These are phyloP conservation scores for Metschnikowia gelsemii DNA, from an alignment of 805 yeast genomes.

Conservation along the genomic window DNA sequence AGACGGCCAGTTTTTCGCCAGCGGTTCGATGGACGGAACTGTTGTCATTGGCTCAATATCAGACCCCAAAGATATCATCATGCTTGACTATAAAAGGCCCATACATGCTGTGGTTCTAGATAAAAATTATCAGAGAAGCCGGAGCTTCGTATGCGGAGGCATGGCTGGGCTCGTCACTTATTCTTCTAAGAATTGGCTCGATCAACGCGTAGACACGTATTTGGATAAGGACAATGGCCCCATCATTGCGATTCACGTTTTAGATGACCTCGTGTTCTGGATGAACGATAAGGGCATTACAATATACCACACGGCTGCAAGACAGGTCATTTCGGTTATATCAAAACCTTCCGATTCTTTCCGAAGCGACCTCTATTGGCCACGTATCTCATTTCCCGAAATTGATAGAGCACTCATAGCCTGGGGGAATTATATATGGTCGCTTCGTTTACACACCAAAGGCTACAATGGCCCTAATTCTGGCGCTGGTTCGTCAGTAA, in stretches of 20 bases:
- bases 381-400: conserved; percentile 67
- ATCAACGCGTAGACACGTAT: conserved; percentile 67
- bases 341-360: conserved; percentile 55
- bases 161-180: conserved; percentile 78
- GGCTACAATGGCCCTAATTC: conserved; percentile 3
- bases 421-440: conserved; percentile 83
- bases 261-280: conserved; percentile 74
- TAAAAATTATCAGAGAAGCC: conserved; percentile 58
- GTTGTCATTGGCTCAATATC: conserved; percentile 72
- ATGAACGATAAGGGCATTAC: conserved; percentile 80
- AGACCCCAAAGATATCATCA: conserved; percentile 62
- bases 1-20: conserved; percentile 74
- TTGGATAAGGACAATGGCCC: conserved; percentile 66
- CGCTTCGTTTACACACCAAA: conserved; percentile 42
- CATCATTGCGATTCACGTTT: conserved; percentile 61
- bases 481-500: conserved; percentile 25
- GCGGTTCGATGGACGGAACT: conserved; percentile 93
- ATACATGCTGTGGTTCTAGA: conserved; percentile 84
- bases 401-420: conserved; percentile 68
- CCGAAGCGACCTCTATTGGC: conserved; percentile 81
- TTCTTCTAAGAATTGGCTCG: conserved; percentile 84
- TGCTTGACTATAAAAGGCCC: conserved; percentile 83
- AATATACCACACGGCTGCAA: conserved; percentile 57
- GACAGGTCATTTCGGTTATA: conserved; percentile 49
- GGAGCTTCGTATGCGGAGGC: conserved; percentile 82